Conservation (phyloP, 106 monocot species). For the Ottelia alismoides region DNA sequence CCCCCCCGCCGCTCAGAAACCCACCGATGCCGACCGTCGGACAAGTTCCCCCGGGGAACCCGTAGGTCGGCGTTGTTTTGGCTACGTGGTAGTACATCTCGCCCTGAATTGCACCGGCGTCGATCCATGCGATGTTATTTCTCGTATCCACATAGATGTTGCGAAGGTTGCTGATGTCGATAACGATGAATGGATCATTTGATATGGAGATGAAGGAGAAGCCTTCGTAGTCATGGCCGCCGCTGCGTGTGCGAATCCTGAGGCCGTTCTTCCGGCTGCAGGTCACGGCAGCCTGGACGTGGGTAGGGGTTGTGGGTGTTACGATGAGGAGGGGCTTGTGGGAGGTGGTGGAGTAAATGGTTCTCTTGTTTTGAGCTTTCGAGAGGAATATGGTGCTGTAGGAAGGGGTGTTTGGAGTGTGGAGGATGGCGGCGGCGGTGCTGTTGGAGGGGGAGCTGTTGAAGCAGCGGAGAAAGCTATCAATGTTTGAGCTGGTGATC, state of each 20-base stretch:
- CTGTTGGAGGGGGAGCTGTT: too few species aligned
- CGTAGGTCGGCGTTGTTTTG: neutral
- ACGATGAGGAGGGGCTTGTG: too few species aligned
- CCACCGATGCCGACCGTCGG: slow-evolving; percentile 32
- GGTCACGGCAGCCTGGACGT: slow-evolving; percentile 12
- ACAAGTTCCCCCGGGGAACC: slow-evolving; percentile 22
- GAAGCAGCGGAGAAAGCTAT: too few species aligned
- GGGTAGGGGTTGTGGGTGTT: too few species aligned
- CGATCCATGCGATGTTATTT: slow-evolving; percentile 13
- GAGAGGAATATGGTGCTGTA: too few species aligned
- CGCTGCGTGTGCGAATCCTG: slow-evolving; percentile 17
- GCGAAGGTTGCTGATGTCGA: slow-evolving; percentile 14
- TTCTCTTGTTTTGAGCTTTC: too few species aligned
- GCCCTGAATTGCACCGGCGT: slow-evolving; percentile 27
- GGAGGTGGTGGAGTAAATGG: too few species aligned
- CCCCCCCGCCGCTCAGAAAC: slow-evolving; percentile 21
- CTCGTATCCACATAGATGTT: slow-evolving; percentile 1
- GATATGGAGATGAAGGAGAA: slow-evolving; percentile 19
- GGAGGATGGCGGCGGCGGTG: too few species aligned
- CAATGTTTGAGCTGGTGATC: too few species aligned
- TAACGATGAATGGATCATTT: slow-evolving; percentile 2
- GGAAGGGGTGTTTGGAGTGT: too few species aligned
- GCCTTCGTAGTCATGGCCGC: slow-evolving; percentile 43
- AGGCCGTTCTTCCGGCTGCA: slow-evolving; percentile 11
- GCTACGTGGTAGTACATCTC: slow-evolving; percentile 26